Evolutionary conservation across 2,329 filamentous ascomycete genomes (phyloP), one percentile per base, ranked within the genome.

Genomic region (Pseudogymnoascus sp.): DNA sequence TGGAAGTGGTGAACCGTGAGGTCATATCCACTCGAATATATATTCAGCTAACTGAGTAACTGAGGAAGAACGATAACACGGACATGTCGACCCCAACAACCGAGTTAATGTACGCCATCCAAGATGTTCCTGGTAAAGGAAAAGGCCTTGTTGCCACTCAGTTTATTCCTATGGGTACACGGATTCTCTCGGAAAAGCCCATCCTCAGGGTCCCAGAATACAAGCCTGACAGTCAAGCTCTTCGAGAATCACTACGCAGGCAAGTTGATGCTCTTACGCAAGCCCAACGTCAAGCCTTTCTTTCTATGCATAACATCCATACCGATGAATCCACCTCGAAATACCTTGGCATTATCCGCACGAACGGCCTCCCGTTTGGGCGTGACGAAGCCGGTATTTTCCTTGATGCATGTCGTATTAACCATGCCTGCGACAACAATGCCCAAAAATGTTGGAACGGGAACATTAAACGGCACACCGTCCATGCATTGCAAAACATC

Each of bases 161-260:
- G 21, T 65, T 73, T 56, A 77, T 79, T 63, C 62, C 70, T 2
- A 74, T 68, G 63, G 77, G 76, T 47, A 77, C 74, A 7, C 70
- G 74, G 26, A 75, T 80, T 62, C 65, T 79, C 31, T 73, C 68
- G 16, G 77, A 80, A 79, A 63, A 69, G 4, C 73, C 76, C 2
- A 67, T 78, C 42, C 68, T 80, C 65, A 76, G 70, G 35, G 61
- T 69, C 4, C 33, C 13, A 31, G 62, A 61, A 44, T 10, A 29
- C n/a, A 19, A 31, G 10, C 42, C 13, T 3, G 33, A 16, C 16
- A 61, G 14, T 10, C 1, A 33, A 37, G 8, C 8, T 2, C 62
- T 68, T 10, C 38, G 11, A 62, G 8, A n/a, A 62, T 66, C 64
- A 5, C 5, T 65, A 16, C 7, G 10, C 33, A 2, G 6, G 35